Conservation (phyloP, 257 asterid genomes). For the Capsicum pubescens region DNA sequence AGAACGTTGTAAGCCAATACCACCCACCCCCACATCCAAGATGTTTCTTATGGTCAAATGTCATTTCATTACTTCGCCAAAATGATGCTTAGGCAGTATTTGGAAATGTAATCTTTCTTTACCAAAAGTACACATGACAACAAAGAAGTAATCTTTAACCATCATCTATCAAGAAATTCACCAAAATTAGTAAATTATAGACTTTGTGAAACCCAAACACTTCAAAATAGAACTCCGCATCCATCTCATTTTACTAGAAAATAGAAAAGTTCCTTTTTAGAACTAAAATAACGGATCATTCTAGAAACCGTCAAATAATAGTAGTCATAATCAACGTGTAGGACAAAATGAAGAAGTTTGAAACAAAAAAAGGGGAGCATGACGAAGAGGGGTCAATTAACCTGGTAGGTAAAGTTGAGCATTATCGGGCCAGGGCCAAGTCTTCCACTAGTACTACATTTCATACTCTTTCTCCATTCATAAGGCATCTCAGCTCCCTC, state of each 20-base stretch:
- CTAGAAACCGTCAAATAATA: not conserved
- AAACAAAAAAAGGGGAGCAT: not conserved
- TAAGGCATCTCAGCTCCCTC: constrained; percentile 59
- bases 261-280: not conserved
- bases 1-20: not conserved
- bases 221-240: not conserved
- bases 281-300: not conserved
- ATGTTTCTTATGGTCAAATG: constrained; percentile 1
- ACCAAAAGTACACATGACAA: constrained; percentile 12
- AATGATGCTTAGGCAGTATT: not conserved
- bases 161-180: constrained; percentile 17
- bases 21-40: not conserved
- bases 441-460: constrained; percentile 39
- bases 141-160: not conserved
- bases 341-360: not conserved
- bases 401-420: constrained; percentile 84
- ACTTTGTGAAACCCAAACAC: not conserved
- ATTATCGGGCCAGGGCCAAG: constrained; percentile 83
- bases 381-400: constrained; percentile 34
- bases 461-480: constrained; percentile 56
- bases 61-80: constrained; percentile 19
- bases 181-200: not conserved
- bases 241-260: not conserved
- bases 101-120: not conserved
- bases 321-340: not conserved